Evolutionary conservation across 768 basidiomycete species (phyloP).

Genomic region (Leccinum imitatum): DNA sequence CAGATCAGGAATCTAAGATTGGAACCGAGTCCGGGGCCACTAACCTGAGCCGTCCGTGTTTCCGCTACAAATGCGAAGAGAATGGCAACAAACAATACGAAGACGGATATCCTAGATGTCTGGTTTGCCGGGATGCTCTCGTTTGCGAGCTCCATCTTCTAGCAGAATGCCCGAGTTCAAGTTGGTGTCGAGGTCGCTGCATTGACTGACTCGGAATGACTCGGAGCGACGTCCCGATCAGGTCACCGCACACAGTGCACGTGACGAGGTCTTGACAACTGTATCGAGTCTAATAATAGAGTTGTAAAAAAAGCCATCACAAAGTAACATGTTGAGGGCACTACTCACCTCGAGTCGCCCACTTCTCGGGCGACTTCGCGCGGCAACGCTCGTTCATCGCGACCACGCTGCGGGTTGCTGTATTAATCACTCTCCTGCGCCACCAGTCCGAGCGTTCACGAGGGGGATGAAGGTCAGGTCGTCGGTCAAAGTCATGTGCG

Average conservation of each 20-base stretch:
- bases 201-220: not conserved
- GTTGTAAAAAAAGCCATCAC: not conserved
- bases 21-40: slow-evolving; percentile 8
- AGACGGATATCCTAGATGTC: slow-evolving; percentile 41
- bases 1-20: slow-evolving; percentile 3
- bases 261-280: slow-evolving; percentile 5
- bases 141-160: slow-evolving; percentile 6
- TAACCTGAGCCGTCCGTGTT: slow-evolving; percentile 74
- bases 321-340: slow-evolving; percentile 47
- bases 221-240: not conserved
- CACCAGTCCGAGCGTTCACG: slow-evolving; percentile 38
- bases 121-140: not conserved
- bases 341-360: slow-evolving; percentile 63
- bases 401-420: slow-evolving; percentile 34
- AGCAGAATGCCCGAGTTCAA: not conserved
- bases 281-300: too few relatives aligned
- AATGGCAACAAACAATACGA: slow-evolving; percentile 55
- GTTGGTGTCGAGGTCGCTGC: not conserved
- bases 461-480: slow-evolving; percentile 96
- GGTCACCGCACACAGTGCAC: slow-evolving; percentile 1
- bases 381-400: slow-evolving; percentile 33
- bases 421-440: slow-evolving; percentile 4
- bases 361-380: slow-evolving; percentile 53
- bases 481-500: slow-evolving; percentile 92
- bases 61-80: slow-evolving; percentile 76